These are phyloP conservation scores for Saccharomycopsis phalli DNA, from an alignment of 1,139 yeast genomes.

Conservation along the genomic window DNA sequence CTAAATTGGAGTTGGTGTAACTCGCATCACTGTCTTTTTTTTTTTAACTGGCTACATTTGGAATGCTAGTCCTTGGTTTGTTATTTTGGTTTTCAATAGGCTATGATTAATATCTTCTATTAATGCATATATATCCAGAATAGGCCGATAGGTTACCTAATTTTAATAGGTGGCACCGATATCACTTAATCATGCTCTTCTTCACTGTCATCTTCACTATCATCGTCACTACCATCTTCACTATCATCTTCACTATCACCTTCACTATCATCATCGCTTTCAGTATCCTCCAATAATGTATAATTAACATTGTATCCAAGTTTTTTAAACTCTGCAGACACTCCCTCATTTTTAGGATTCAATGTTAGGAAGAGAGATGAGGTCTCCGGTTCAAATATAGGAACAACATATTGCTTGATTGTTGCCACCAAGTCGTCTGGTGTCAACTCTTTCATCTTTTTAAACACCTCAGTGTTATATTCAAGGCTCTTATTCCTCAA, in stretches of 20 bases:
- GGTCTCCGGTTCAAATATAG: constrained; percentile 46
- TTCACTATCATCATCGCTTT: constrained; percentile 23
- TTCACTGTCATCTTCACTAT: constrained; percentile 17
- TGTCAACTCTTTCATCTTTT: constrained; percentile 42
- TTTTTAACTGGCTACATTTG: neutral
- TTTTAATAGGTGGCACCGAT: too few relatives aligned
- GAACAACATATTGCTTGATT: constrained; percentile 50
- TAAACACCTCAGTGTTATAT: constrained; percentile 42
- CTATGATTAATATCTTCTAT: neutral
- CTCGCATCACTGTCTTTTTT: neutral
- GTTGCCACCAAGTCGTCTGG: constrained; percentile 47
- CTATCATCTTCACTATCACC: constrained; percentile 21
- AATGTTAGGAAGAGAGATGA: constrained; percentile 60
- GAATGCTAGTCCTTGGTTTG: neutral
- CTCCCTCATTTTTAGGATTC: constrained; percentile 14
- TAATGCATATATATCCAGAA: too few relatives aligned
- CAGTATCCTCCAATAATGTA: constrained; percentile 21
- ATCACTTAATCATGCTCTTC: neutral
- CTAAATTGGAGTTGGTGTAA: constrained; percentile 14
- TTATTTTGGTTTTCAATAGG: too few relatives aligned
- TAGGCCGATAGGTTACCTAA: too few relatives aligned
- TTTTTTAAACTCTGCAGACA: constrained; percentile 3
- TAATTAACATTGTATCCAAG: constrained; percentile 10
- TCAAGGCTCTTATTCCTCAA: constrained; percentile 65
- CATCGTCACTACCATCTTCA: constrained; percentile 19